These are phyloP conservation scores for Thelonectria discophora DNA, from an alignment of 2,329 filamentous ascomycete genomes.

Conservation along the genomic window DNA sequence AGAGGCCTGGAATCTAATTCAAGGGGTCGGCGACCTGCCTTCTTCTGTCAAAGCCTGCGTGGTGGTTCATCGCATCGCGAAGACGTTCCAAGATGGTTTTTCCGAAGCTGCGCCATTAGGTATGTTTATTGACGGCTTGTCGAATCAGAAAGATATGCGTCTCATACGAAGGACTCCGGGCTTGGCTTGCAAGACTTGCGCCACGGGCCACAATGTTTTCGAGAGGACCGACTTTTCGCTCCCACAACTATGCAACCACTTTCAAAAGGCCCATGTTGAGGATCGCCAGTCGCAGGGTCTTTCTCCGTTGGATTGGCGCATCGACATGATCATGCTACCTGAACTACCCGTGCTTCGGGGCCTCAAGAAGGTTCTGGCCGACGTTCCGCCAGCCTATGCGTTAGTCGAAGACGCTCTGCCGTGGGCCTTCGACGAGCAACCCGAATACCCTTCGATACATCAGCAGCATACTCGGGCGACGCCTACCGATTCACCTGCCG, in stretches of 20 bases:
- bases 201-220: constrained; percentile 47
- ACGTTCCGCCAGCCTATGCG: constrained; percentile 45
- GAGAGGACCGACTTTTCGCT: constrained; percentile 58
- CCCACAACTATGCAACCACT: constrained; percentile 67
- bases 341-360: constrained; percentile 45
- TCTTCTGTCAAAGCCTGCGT: constrained; percentile 69
- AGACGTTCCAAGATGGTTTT: constrained; percentile 66
- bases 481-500: neutral
- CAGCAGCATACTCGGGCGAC: constrained; percentile 4
- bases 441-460: constrained; percentile 10
- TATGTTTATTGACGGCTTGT: constrained; percentile 67
- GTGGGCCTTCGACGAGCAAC: constrained; percentile 41
- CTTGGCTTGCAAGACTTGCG: constrained; percentile 65
- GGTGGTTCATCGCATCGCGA: constrained; percentile 69
- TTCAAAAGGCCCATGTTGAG: constrained; percentile 56
- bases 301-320: constrained; percentile 53
- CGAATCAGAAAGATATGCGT: constrained; percentile 65
- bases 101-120: constrained; percentile 63
- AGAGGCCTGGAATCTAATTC: constrained; percentile 70
- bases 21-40: constrained; percentile 67
- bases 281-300: constrained; percentile 33
- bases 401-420: constrained; percentile 53
- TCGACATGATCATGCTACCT: constrained; percentile 57
- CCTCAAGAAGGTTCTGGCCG: constrained; percentile 42
- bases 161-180: constrained; percentile 63